Conservation (phyloP, 495 filamentous ascomycete genomes). For the Neurospora cerealis region DNA sequence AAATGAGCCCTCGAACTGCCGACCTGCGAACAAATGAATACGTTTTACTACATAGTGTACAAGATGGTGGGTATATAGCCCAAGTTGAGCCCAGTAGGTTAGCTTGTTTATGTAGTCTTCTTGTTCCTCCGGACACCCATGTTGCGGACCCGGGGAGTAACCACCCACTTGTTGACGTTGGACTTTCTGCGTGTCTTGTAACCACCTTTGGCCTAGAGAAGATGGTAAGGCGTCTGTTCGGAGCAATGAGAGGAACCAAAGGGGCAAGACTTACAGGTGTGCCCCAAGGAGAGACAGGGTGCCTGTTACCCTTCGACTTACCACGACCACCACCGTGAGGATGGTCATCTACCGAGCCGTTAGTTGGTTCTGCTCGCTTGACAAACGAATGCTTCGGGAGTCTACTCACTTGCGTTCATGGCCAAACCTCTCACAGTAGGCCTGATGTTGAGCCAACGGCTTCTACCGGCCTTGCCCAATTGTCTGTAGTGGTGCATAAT, state of each 20-base stretch:
- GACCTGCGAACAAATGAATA: neutral
- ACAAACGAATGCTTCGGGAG: neutral
- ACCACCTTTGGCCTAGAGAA: conserved; percentile 73
- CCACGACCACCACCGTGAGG: conserved; percentile 97
- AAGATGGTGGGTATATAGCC: conserved; percentile 14
- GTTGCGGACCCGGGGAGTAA: conserved; percentile 63
- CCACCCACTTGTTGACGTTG: conserved; percentile 75
- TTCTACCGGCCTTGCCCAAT: conserved; percentile 88
- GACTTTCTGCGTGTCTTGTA: conserved; percentile 78
- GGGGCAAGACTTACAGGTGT: conserved; percentile 59
- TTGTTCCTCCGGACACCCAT: conserved; percentile 59
- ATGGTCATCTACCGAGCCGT: conserved; percentile 56
- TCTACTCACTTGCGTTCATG: conserved; percentile 77
- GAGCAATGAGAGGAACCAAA: neutral
- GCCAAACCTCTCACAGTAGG: conserved; percentile 93
- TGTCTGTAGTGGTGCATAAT: conserved; percentile 79
- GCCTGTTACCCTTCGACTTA: conserved; percentile 95
- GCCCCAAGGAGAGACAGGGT: conserved; percentile 94
- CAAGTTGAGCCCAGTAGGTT: neutral
- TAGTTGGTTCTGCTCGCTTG: conserved; percentile 12
- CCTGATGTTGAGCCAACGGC: conserved; percentile 83
- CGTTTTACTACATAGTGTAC: conserved; percentile 24
- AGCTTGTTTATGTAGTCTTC: conserved; percentile 21
- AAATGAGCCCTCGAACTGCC: neutral
- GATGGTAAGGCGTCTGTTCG: conserved; percentile 21